Percentiles rank a stretch among this genome's conserved stretches.
Evolutionary conservation across 495 filamentous ascomycete species (phyloP).

Genomic region (Penicillium atrosanguineum): DNA sequence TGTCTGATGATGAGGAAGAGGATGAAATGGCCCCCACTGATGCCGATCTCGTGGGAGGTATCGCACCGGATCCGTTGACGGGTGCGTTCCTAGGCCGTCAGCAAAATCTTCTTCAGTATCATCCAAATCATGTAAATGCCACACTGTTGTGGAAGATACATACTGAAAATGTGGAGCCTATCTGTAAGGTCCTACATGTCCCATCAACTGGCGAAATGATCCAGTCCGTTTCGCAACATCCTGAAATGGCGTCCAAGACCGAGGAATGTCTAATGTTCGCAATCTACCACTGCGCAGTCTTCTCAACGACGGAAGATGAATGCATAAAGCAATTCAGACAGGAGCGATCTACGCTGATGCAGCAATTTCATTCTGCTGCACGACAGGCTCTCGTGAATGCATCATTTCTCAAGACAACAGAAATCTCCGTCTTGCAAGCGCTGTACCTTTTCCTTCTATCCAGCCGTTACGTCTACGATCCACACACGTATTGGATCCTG

Average conservation of each 20-base stretch:
- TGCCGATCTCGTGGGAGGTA: neutral
- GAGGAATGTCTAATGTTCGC: slow-evolving; percentile 43
- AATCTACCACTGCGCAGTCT: slow-evolving; percentile 41
- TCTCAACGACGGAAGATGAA: slow-evolving; percentile 31
- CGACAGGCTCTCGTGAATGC: slow-evolving; percentile 28
- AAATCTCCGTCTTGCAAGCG: slow-evolving; percentile 32
- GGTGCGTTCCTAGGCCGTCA: slow-evolving; percentile 1
- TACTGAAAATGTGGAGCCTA: slow-evolving; percentile 59
- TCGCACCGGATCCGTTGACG: slow-evolving; percentile 6
- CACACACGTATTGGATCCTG: slow-evolving; percentile 35
- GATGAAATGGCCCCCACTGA: neutral
- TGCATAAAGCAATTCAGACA: slow-evolving; percentile 17
- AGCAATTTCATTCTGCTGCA: slow-evolving; percentile 20
- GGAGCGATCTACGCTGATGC: slow-evolving; percentile 12
- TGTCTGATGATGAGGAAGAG: slow-evolving; percentile 11
- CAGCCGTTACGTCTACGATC: slow-evolving; percentile 31
- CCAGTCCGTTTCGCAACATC: slow-evolving; percentile 26
- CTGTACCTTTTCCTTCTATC: slow-evolving; percentile 30
- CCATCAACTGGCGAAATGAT: slow-evolving; percentile 47
- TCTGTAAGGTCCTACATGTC: slow-evolving; percentile 65
- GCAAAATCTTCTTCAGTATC: slow-evolving; percentile 5
- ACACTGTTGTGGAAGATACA: slow-evolving; percentile 58
- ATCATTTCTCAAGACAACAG: slow-evolving; percentile 32
- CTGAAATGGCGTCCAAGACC: slow-evolving; percentile 26
- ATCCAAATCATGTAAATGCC: slow-evolving; percentile 17